phyloP scores from a whole-genome alignment of 768 basidiomycete genomes.

The Auricularia heimuer region DNA sequence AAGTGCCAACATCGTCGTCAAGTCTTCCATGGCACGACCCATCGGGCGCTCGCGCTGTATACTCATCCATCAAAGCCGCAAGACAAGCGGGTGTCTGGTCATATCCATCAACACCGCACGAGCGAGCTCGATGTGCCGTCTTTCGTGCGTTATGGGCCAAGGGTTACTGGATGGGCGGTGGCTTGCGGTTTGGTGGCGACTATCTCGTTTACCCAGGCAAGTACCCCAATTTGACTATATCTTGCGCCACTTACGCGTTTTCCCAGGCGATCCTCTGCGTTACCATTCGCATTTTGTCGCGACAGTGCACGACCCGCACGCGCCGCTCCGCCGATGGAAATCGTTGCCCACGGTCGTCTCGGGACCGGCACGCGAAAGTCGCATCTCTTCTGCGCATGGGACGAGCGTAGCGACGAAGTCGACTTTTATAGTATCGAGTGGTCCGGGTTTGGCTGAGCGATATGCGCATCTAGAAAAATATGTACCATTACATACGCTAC shows the following conservation, averaged over 20 bases:
- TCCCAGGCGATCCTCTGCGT: conserved; percentile 78
- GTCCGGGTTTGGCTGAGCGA: conserved; percentile 71
- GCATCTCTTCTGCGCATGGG: conserved; percentile 84
- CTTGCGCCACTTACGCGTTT: not conserved
- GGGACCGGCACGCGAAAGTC: conserved; percentile 98
- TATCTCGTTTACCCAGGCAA: conserved; percentile 92
- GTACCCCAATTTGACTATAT: conserved; percentile 13
- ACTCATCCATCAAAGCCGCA: conserved; percentile 53
- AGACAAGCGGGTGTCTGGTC: conserved; percentile 63
- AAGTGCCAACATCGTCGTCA: conserved; percentile 56
- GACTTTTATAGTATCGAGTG: conserved; percentile 80
- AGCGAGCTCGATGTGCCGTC: conserved; percentile 69
- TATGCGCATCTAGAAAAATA: conserved; percentile 1
- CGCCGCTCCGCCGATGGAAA: conserved; percentile 72
- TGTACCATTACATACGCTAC: not conserved
- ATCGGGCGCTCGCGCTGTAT: conserved; percentile 38
- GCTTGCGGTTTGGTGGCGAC: conserved; percentile 92
- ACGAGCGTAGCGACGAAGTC: conserved; percentile 54
- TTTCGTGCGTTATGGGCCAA: conserved; percentile 75
- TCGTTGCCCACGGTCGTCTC: conserved; percentile 89
- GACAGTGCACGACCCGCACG: conserved; percentile 55
- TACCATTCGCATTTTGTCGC: conserved; percentile 97
- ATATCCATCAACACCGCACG: conserved; percentile 54
- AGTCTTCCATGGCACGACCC: conserved; percentile 44
- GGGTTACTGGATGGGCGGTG: conserved; percentile 81